phyloP scores from a whole-genome alignment of 805 yeast species.

The Candida quercuum region DNA sequence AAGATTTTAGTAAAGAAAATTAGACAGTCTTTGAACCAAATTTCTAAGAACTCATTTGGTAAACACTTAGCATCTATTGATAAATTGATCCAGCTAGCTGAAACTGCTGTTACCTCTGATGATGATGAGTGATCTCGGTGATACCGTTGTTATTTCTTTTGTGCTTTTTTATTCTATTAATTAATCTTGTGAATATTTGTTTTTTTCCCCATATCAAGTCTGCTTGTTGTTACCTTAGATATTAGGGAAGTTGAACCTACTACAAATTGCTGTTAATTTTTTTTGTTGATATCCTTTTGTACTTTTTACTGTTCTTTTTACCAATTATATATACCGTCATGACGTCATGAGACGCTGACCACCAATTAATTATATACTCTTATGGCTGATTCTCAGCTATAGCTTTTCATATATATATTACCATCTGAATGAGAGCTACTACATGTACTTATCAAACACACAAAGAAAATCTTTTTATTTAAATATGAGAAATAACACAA shows the following conservation, averaged over 20 bases:
- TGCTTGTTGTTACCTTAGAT: neutral
- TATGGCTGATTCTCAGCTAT: too few relatives aligned
- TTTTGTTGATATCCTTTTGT: too few relatives aligned
- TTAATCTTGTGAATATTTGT: neutral
- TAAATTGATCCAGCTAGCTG: constrained; percentile 32
- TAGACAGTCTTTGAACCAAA: constrained; percentile 71
- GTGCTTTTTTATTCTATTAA: neutral
- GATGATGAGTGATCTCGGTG: constrained; percentile 6
- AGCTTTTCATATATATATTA: too few relatives aligned
- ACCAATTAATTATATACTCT: too few relatives aligned
- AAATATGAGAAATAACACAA: too few relatives aligned
- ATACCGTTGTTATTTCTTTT: neutral
- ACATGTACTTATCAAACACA: neutral
- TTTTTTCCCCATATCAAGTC: neutral
- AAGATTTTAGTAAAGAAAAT: constrained; percentile 66
- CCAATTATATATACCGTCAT: too few relatives aligned
- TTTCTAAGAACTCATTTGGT: constrained; percentile 65
- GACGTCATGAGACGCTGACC: too few relatives aligned
- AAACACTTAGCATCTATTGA: constrained; percentile 83
- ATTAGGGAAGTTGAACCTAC: too few relatives aligned
- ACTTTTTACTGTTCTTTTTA: too few relatives aligned
- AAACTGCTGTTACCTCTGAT: constrained; percentile 20
- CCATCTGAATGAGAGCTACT: neutral
- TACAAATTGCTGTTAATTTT: too few relatives aligned
- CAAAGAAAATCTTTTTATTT: too few relatives aligned